Percentiles rank a stretch among this genome's conserved stretches.
These are phyloP conservation scores for Phyllosticta ampelicida DNA, from an alignment of 2,329 filamentous ascomycete species.

Conservation along the genomic window DNA sequence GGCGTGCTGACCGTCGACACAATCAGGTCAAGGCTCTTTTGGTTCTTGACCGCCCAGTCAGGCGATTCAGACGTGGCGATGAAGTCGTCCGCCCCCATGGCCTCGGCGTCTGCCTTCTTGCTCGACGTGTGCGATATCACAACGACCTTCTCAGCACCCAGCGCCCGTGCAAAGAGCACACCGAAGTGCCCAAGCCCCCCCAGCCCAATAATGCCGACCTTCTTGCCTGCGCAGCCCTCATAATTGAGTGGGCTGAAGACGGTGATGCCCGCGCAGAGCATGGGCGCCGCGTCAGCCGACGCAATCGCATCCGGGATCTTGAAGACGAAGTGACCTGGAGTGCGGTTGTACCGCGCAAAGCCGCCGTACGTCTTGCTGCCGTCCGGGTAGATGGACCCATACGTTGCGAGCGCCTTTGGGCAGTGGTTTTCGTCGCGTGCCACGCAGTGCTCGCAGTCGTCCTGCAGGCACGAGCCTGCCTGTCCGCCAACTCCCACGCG, in stretches of 20 bases:
- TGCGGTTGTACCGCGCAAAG: conserved; percentile 46
- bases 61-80: conserved; percentile 48
- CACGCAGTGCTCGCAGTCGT: conserved; percentile 44
- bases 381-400: conserved; percentile 46
- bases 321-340: conserved; percentile 48
- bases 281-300: conserved; percentile 49
- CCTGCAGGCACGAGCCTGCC: conserved; percentile 36
- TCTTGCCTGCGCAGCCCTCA: conserved; percentile 57
- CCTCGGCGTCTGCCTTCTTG: conserved; percentile 50
- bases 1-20: conserved; percentile 47
- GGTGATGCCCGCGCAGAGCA: conserved; percentile 71
- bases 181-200: conserved; percentile 67
- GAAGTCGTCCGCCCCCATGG: conserved; percentile 50
- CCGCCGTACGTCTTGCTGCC: conserved; percentile 57
- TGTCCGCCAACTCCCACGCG: conserved; percentile 44
- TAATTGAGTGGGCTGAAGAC: conserved; percentile 58
- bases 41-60: conserved; percentile 47
- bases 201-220: conserved; percentile 60
- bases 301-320: conserved; percentile 43
- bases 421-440: conserved; percentile 36
- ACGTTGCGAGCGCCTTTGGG: conserved; percentile 44
- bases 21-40: conserved; percentile 43
- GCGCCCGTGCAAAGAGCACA: conserved; percentile 57
- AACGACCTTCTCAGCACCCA: conserved; percentile 56
- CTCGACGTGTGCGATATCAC: conserved; percentile 50